A percentile compares a stretch with the other conserved stretches of the same genome.
These are phyloP conservation scores for Novakomyces olei DNA, from an alignment of 805 yeast genomes.

Conservation along the genomic window DNA sequence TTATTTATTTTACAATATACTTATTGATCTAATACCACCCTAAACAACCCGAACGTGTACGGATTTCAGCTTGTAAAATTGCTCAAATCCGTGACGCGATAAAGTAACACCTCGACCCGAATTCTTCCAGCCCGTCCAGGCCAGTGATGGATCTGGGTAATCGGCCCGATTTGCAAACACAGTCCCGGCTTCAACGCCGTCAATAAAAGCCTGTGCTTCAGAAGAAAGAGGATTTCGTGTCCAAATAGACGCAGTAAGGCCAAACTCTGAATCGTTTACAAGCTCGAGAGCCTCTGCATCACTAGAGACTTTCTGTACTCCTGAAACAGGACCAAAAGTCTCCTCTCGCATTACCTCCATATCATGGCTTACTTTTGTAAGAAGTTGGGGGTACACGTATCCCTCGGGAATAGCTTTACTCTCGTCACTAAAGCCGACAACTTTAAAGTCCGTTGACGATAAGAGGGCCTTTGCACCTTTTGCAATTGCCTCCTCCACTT, in stretches of 20 bases:
- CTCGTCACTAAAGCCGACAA: too few species aligned
- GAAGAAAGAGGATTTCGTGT: slow-evolving; percentile 46
- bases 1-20: too few species aligned
- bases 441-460: too few species aligned
- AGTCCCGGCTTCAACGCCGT: slow-evolving; percentile 38
- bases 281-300: slow-evolving; percentile 49
- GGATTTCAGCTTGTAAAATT: slow-evolving; percentile 15
- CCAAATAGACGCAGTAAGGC: slow-evolving; percentile 75
- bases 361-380: slow-evolving; percentile 47
- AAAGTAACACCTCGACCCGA: slow-evolving; percentile 54
- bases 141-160: slow-evolving; percentile 40
- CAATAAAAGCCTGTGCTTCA: slow-evolving; percentile 37
- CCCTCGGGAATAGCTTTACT: slow-evolving; percentile 64
- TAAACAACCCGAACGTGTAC: slow-evolving; percentile 15
- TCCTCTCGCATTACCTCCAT: slow-evolving; percentile 55
- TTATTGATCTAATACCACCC: too few species aligned
- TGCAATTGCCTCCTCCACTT: slow-evolving; percentile 26
- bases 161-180: slow-evolving; percentile 44
- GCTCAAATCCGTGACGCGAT: slow-evolving; percentile 39
- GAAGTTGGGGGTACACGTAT: slow-evolving; percentile 53
- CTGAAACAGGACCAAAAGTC: slow-evolving; percentile 73
- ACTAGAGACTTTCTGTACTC: slow-evolving; percentile 47
- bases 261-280: slow-evolving; percentile 61
- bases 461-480: slow-evolving; percentile 29
- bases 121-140: slow-evolving; percentile 55